A percentile compares a stretch with the other conserved stretches of the same genome.
phyloP scores from a whole-genome alignment of 1,139 yeast species.

The Wickerhamomyces sp. region DNA sequence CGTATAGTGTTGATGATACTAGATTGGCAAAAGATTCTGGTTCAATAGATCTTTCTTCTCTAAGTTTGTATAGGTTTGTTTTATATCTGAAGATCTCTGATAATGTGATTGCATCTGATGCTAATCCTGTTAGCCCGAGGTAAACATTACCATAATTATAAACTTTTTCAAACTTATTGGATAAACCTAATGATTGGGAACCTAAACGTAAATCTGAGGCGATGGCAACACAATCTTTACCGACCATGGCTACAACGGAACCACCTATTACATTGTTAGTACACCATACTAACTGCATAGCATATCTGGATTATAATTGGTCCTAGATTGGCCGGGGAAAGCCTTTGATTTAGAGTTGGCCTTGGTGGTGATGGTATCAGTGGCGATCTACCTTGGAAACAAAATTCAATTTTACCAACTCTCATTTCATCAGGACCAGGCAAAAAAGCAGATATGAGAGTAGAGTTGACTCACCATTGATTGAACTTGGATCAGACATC shows the following conservation, averaged over 20 bases:
- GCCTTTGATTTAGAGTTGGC: background rate
- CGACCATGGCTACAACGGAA: conserved; percentile 97
- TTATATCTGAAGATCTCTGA: conserved; percentile 78
- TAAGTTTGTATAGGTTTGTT: conserved; percentile 81
- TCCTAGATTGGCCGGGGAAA: background rate
- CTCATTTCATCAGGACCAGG: background rate
- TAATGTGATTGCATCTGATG: conserved; percentile 87
- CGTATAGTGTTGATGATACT: conserved; percentile 85
- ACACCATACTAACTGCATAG: background rate
- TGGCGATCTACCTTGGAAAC: background rate
- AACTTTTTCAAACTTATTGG: conserved; percentile 90
- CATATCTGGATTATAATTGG: background rate
- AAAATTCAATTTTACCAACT: conserved; percentile 2
- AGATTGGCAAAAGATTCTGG: conserved; percentile 92
- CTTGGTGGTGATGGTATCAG: background rate
- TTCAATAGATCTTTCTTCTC: conserved; percentile 89
- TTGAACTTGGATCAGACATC: conserved; percentile 53
- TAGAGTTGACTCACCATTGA: conserved; percentile 35
- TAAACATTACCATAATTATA: conserved; percentile 82
- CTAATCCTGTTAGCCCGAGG: conserved; percentile 91
- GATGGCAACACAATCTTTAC: conserved; percentile 96
- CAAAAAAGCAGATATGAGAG: background rate
- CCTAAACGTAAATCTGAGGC: conserved; percentile 96
- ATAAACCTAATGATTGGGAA: conserved; percentile 84
- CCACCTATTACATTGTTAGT: conserved; percentile 54